A percentile compares a stretch with the other conserved stretches of the same genome.
Conservation (phyloP, 257 asterid genomes). For the Ligustrum vulgare region DNA sequence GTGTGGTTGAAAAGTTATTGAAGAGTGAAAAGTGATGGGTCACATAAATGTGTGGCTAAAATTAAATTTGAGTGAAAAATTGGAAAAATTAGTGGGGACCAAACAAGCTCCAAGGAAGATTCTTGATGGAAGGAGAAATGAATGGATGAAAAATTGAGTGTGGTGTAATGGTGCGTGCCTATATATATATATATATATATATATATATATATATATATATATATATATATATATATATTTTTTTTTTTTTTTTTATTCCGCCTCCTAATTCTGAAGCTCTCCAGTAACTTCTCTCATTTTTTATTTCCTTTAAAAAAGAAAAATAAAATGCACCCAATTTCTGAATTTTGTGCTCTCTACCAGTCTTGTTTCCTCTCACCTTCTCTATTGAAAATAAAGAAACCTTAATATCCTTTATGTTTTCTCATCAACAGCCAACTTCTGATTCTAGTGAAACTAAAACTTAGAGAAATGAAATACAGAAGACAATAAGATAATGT, state of each 20-base stretch:
- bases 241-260: too few species aligned
- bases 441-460: neutral
- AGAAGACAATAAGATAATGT: neutral
- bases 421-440: neutral
- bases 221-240: too few species aligned
- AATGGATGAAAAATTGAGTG: neutral
- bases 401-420: neutral
- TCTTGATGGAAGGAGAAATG: neutral
- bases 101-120: neutral
- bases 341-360: neutral
- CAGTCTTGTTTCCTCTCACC: neutral
- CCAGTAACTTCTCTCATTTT: neutral
- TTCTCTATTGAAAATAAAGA: neutral
- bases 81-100: too few species aligned
- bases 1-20: too few species aligned
- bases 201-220: too few species aligned
- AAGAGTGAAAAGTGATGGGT: too few species aligned
- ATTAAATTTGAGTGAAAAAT: too few species aligned
- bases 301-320: neutral
- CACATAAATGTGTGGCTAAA: too few species aligned
- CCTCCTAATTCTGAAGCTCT: neutral
- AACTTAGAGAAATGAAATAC: neutral
- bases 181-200: too few species aligned
- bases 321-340: neutral
- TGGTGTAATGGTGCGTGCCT: neutral